Conservation (phyloP, 257 asterid genomes). For the Misopates orontium region DNA sequence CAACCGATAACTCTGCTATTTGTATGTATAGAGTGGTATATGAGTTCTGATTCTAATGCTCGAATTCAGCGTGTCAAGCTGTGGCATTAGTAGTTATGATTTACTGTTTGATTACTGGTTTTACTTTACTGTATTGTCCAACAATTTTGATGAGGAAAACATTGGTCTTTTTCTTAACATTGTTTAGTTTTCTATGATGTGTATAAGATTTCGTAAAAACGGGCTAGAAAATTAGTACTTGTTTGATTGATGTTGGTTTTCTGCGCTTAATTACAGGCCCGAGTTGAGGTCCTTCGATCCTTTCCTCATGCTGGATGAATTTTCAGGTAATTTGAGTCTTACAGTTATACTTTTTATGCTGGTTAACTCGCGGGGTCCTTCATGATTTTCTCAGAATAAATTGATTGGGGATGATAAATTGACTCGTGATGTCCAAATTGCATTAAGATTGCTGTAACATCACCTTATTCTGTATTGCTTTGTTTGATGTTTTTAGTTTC, state of each 20-base stretch:
- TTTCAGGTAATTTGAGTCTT: slow-evolving; percentile 52
- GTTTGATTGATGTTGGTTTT: slow-evolving; percentile 17
- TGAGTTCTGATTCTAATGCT: neutral
- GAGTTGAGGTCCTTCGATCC: slow-evolving; percentile 85
- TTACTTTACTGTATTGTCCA: neutral
- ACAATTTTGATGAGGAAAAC: neutral
- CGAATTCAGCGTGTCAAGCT: neutral
- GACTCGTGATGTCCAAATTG: neutral
- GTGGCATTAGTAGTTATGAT: no score
- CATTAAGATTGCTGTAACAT: neutral
- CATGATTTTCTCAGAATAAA: neutral
- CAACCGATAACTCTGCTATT: neutral
- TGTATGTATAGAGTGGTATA: neutral
- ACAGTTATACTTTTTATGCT: neutral
- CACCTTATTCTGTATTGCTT: neutral
- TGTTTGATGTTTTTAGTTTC: slow-evolving; percentile 49
- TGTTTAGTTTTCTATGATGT: no score
- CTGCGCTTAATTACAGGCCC: slow-evolving; percentile 49
- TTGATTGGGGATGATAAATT: neutral
- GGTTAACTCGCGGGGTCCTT: neutral
- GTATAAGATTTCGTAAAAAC: no score
- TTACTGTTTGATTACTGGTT: no score
- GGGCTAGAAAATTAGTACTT: no score
- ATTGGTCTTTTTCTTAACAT: neutral
- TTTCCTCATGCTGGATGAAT: slow-evolving; percentile 84